Base-by-base conservation (phyloP, 2,329 filamentous ascomycete species). In the Fusarium sambucinum region DNA sequence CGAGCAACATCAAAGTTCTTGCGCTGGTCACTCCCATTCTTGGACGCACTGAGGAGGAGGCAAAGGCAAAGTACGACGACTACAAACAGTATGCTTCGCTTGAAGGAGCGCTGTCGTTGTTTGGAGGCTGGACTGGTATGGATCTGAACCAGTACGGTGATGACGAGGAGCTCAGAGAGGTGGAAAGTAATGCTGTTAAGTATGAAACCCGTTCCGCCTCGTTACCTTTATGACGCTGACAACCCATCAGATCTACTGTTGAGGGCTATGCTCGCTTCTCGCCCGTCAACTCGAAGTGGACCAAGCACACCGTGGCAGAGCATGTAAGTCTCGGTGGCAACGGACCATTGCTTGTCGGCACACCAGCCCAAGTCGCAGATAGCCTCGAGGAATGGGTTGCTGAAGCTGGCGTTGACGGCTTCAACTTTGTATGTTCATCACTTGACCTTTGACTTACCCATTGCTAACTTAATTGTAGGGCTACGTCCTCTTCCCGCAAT, bases 401-500 rank as follows among this genome's bases (percentile, higher is more conserved):
- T 5, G 90, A 92, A 74, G 89, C 88, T 0, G 90, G 92, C 67
- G 85, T 93, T 1, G 90, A 93, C 73, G 90, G 90, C 0, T 93
- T 93, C 77, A 93, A 93, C 73, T 84, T 93, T 48, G 45, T 48
- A 48, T n/a, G 45, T 48, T 33, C 10, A 48, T 25, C 12, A 4
- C 7, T 7, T 48, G 19, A 3, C 21, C 1, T 5, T n/a, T 14
- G 16, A 33, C 16, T 25, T 33, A 7, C 12, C 13, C 4, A 14
- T 25, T n/a, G 7, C 45, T 48, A n/a, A 48, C 16, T 35, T 11
- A 0, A 11, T 33, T 12, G 8, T 10, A 48, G 14, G 59, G 66
- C 11, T 73, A 73, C 37, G 77, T 76, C 1, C 62, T 80, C 1
- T 78, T 81, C 59, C 90, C 89, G 0, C 84, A 84, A 41, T 89